phyloP scores from a whole-genome alignment of 352 stramenopile genomes.

The Phytopythium vexans region DNA sequence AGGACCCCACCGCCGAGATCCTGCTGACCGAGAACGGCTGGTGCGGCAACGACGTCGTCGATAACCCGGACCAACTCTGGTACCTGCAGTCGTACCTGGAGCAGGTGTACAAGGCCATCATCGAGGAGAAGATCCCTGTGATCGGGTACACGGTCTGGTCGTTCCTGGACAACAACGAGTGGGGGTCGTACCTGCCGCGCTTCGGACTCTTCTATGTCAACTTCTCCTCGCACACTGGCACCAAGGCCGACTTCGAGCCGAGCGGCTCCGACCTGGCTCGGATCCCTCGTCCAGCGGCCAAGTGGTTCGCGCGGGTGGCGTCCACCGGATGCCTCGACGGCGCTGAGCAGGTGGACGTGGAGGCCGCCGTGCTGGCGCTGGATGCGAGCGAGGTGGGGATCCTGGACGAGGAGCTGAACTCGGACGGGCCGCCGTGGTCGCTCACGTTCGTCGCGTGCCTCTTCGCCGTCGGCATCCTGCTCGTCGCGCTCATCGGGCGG shows the following conservation, averaged over 20 bases:
- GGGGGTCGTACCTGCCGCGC: slow-evolving; percentile 68
- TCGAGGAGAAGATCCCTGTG: slow-evolving; percentile 65
- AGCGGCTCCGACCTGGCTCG: slow-evolving; percentile 23
- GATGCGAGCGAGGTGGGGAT: slow-evolving; percentile 7
- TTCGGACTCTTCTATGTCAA: slow-evolving; percentile 62
- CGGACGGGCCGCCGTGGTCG: slow-evolving; percentile 20
- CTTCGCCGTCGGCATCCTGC: slow-evolving; percentile 18
- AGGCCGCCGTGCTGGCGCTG: slow-evolving; percentile 6
- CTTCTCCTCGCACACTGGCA: slow-evolving; percentile 24
- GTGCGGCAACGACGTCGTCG: slow-evolving; percentile 21
- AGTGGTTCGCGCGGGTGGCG: slow-evolving; percentile 52
- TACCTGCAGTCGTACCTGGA: slow-evolving; percentile 55
- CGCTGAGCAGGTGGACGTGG: slow-evolving; percentile 6
- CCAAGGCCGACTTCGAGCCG: slow-evolving; percentile 19
- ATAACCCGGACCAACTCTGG: slow-evolving; percentile 28
- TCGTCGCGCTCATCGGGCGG: slow-evolving; percentile 26
- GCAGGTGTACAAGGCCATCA: slow-evolving; percentile 56
- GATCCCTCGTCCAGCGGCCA: slow-evolving; percentile 39
- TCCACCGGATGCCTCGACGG: slow-evolving; percentile 60
- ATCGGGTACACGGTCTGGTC: slow-evolving; percentile 93
- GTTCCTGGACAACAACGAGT: slow-evolving; percentile 96
- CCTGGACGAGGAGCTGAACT: neutral
- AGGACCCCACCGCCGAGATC: slow-evolving; percentile 20
- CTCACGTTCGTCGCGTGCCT: slow-evolving; percentile 25
- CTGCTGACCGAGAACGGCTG: slow-evolving; percentile 26